Conservation (phyloP, 805 yeast genomes). For the Teunomyces gatunensis region DNA sequence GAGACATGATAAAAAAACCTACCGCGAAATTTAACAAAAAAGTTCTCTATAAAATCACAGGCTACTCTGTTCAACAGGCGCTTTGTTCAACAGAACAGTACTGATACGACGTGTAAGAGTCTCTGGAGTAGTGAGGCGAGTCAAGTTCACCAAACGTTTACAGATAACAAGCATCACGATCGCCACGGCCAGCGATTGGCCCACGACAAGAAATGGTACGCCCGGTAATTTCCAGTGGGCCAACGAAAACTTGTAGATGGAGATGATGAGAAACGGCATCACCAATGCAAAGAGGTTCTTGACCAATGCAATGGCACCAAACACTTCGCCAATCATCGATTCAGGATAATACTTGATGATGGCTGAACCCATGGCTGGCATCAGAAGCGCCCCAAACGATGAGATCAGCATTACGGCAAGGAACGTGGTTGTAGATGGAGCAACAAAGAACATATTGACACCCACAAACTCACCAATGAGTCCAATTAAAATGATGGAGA, state of each 20-base stretch:
- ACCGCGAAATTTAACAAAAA: background rate
- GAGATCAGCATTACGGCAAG: conserved; percentile 34
- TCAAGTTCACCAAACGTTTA: conserved; percentile 1
- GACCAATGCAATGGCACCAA: conserved; percentile 65
- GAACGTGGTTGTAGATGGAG: conserved; percentile 27
- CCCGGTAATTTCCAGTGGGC: conserved; percentile 26
- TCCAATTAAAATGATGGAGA: conserved; percentile 33
- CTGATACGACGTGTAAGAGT: background rate
- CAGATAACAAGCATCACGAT: background rate
- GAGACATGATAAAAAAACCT: no score
- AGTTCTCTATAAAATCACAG: background rate
- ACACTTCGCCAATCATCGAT: conserved; percentile 63
- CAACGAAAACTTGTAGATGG: conserved; percentile 41
- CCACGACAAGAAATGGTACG: conserved; percentile 21
- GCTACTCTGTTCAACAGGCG: no score
- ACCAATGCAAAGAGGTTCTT: conserved; percentile 49
- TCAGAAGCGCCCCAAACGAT: conserved; percentile 47
- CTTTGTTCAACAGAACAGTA: background rate
- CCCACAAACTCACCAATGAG: conserved; percentile 40
- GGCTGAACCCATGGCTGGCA: conserved; percentile 60
- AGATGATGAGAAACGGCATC: conserved; percentile 48
- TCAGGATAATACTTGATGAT: conserved; percentile 61
- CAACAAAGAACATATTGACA: conserved; percentile 30
- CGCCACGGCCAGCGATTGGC: background rate
- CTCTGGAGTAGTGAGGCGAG: background rate